phyloP scores from a whole-genome alignment of 305 asterid genomes.

The Fraxinus baroniana region DNA sequence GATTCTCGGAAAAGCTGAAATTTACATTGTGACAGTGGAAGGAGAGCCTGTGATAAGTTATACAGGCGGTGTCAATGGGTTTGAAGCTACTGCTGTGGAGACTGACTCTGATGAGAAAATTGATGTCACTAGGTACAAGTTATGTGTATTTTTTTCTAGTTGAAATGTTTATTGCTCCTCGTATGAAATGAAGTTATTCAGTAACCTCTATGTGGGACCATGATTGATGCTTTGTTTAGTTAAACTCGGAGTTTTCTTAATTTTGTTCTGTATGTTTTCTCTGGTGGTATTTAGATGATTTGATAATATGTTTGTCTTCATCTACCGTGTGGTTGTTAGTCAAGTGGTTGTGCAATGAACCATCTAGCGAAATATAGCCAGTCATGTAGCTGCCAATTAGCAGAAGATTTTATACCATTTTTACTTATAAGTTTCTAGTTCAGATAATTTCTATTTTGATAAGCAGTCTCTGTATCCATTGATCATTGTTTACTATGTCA shows the following conservation, averaged over 20 bases:
- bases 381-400: background rate
- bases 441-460: background rate
- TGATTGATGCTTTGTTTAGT: background rate
- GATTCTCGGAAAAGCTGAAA: constrained; percentile 56
- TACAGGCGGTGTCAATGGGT: constrained; percentile 79
- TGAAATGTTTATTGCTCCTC: background rate
- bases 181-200: background rate
- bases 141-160: background rate
- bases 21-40: constrained; percentile 79
- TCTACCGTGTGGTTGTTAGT: background rate
- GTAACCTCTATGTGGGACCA: background rate
- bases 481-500: background rate
- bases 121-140: constrained; percentile 72
- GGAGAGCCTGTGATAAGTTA: constrained; percentile 97
- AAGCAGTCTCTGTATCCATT: background rate
- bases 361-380: background rate
- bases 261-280: constrained; percentile 11
- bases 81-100: constrained; percentile 94
- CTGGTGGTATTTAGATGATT: constrained; percentile 3
- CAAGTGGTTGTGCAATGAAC: background rate
- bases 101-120: constrained; percentile 79
- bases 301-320: background rate
- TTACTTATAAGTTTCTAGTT: background rate
- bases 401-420: background rate
- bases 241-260: background rate